These are phyloP conservation scores for Candida sp. DNA, from an alignment of 1,139 yeast genomes.

Conservation along the genomic window DNA sequence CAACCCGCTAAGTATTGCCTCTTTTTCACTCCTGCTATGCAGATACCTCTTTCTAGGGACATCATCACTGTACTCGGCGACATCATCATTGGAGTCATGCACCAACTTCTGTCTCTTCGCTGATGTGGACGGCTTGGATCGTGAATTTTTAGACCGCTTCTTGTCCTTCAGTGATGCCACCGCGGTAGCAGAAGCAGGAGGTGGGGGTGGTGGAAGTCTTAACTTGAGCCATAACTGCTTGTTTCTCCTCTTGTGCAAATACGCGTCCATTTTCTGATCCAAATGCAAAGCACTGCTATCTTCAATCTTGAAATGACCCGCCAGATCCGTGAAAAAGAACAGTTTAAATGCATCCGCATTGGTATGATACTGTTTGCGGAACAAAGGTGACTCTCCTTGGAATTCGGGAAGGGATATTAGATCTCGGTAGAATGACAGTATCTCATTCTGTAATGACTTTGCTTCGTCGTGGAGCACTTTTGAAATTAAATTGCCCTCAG, in stretches of 20 bases:
- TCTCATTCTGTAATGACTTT: slow-evolving; percentile 13
- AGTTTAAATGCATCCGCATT: slow-evolving; percentile 2
- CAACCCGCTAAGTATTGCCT: slow-evolving; percentile 23
- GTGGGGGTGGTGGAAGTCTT: slow-evolving; percentile 7
- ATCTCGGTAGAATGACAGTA: slow-evolving; percentile 7
- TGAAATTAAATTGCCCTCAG: slow-evolving; percentile 1
- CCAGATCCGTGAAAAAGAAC: slow-evolving; percentile 8
- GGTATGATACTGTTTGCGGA: slow-evolving; percentile 8
- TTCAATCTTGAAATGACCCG: not conserved
- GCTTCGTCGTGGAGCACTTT: slow-evolving; percentile 15
- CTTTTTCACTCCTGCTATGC: slow-evolving; percentile 16
- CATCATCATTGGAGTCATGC: not conserved
- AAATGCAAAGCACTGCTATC: slow-evolving; percentile 16
- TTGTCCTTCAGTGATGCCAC: not conserved
- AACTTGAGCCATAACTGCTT: slow-evolving; percentile 18
- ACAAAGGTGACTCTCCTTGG: slow-evolving; percentile 11
- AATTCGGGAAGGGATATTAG: not conserved
- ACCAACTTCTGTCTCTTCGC: slow-evolving; percentile 12
- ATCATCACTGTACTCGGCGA: not conserved
- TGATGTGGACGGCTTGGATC: not conserved
- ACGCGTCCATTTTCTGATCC: slow-evolving; percentile 24
- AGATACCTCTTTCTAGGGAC: slow-evolving; percentile 2
- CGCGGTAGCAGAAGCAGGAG: not conserved
- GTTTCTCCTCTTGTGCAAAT: slow-evolving; percentile 19
- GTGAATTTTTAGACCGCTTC: slow-evolving; percentile 2